Evolutionary conservation across 2,329 filamentous ascomycete species (phyloP).

Genomic region (Macroventuria anomochaeta): DNA sequence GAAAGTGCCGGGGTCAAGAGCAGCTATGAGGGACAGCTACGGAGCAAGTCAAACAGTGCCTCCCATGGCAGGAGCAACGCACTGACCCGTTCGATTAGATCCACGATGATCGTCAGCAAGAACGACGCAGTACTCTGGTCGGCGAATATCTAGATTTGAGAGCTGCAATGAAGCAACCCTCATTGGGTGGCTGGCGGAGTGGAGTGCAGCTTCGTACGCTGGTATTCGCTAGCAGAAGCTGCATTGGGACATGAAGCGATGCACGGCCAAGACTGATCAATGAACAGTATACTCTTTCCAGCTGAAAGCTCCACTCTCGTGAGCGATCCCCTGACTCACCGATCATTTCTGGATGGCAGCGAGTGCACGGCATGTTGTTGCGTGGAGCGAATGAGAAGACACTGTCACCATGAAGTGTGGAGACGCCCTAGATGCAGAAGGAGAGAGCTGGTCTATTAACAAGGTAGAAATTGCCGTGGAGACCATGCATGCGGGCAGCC

Average conservation of each 20-base stretch:
- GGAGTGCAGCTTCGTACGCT: slow-evolving; percentile 15
- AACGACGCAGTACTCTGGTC: slow-evolving; percentile 23
- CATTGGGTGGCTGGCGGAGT: slow-evolving; percentile 27
- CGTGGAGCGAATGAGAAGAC: slow-evolving; percentile 4
- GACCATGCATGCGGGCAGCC: not conserved
- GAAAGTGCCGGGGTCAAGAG: not conserved
- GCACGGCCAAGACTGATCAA: slow-evolving; percentile 13
- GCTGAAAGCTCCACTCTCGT: slow-evolving; percentile 13
- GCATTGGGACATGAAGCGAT: slow-evolving; percentile 2
- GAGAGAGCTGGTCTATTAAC: not conserved
- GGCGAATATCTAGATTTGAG: slow-evolving; percentile 20
- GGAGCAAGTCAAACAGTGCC: not conserved
- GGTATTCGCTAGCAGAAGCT: slow-evolving; percentile 21
- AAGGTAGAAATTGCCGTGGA: not conserved
- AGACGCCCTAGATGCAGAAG: not conserved
- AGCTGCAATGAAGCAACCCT: slow-evolving; percentile 10
- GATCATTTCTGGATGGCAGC: not conserved
- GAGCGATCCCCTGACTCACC: not conserved
- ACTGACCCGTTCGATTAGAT: not conserved
- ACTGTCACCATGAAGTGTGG: not conserved
- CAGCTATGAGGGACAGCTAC: slow-evolving; percentile 10
- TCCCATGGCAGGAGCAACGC: not conserved
- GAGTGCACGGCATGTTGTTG: slow-evolving; percentile 5
- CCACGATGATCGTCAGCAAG: slow-evolving; percentile 22
- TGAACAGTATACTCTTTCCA: not conserved